These are phyloP conservation scores for Naematelia aurantialba DNA, from an alignment of 768 basidiomycete species.

Conservation along the genomic window DNA sequence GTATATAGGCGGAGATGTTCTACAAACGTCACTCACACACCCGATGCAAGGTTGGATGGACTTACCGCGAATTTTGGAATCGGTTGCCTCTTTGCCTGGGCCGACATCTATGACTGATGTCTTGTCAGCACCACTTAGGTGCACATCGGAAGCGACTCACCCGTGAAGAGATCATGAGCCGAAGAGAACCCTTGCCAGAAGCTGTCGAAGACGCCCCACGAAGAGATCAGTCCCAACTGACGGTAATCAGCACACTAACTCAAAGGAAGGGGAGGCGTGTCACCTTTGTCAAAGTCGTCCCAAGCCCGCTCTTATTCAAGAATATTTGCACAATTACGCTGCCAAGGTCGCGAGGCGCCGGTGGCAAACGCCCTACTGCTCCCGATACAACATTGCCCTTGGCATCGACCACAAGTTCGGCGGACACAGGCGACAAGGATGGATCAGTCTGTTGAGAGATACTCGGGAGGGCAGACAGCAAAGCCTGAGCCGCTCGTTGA, in stretches of 20 bases:
- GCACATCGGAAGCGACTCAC: slow-evolving; percentile 16
- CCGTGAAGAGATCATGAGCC: slow-evolving; percentile 34
- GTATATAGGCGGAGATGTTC: slow-evolving; percentile 33
- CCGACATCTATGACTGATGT: slow-evolving; percentile 41
- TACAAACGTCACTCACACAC: no score
- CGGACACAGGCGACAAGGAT: neutral
- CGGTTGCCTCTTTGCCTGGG: slow-evolving; percentile 34
- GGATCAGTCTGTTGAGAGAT: neutral
- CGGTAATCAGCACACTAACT: neutral
- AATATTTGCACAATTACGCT: slow-evolving; percentile 40
- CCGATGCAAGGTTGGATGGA: neutral
- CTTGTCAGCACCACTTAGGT: neutral
- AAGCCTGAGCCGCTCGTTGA: slow-evolving; percentile 31
- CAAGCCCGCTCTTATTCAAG: slow-evolving; percentile 37
- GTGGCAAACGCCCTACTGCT: neutral
- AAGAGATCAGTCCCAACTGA: slow-evolving; percentile 28
- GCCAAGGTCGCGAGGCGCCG: slow-evolving; percentile 3
- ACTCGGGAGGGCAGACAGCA: slow-evolving; percentile 29
- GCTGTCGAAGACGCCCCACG: slow-evolving; percentile 23
- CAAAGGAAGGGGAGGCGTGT: neutral
- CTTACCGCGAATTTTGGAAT: slow-evolving; percentile 36
- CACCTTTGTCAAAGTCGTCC: slow-evolving; percentile 36
- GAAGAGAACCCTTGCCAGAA: slow-evolving; percentile 42
- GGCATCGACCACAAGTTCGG: slow-evolving; percentile 16
- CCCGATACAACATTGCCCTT: neutral